Evolutionary conservation across 179 eudicot species (phyloP).

Genomic region (Carnegiea gigantea): DNA sequence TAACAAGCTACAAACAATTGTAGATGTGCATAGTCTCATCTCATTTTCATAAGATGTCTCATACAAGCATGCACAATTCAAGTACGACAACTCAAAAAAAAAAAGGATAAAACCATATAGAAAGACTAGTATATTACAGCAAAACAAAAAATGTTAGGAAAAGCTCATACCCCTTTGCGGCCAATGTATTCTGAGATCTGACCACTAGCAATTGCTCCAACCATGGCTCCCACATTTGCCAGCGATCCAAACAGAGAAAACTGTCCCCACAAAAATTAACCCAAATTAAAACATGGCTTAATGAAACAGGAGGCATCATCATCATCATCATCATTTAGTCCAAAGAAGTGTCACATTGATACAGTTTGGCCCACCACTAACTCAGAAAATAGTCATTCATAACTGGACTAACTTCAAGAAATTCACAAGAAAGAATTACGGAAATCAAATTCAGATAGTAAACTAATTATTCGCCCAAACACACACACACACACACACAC

Average conservation of each 20-base stretch:
- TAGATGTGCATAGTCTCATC: neutral
- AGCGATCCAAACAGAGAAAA: slow-evolving; percentile 91
- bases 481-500: too few relatives aligned
- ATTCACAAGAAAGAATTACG: too few relatives aligned
- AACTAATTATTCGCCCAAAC: too few relatives aligned
- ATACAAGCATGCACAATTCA: too few relatives aligned
- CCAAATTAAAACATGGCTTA: neutral
- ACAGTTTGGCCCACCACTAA: neutral
- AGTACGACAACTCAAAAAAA: neutral
- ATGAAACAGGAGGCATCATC: neutral
- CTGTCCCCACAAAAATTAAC: slow-evolving; percentile 38
- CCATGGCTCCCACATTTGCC: slow-evolving; percentile 98
- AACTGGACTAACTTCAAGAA: neutral
- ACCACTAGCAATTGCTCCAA: slow-evolving; percentile 98
- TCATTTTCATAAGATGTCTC: too few relatives aligned
- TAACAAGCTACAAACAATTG: neutral
- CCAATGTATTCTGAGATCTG: slow-evolving; percentile 95
- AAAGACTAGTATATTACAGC: neutral
- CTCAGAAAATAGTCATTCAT: neutral
- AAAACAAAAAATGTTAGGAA: neutral
- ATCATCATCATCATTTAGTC: neutral
- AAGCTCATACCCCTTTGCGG: slow-evolving; percentile 78
- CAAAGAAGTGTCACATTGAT: neutral
- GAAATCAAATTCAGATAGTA: too few relatives aligned
- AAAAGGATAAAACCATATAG: neutral